Base-by-base conservation (phyloP, 352 stramenopile species). In the Phytophthora tubulina region DNA sequence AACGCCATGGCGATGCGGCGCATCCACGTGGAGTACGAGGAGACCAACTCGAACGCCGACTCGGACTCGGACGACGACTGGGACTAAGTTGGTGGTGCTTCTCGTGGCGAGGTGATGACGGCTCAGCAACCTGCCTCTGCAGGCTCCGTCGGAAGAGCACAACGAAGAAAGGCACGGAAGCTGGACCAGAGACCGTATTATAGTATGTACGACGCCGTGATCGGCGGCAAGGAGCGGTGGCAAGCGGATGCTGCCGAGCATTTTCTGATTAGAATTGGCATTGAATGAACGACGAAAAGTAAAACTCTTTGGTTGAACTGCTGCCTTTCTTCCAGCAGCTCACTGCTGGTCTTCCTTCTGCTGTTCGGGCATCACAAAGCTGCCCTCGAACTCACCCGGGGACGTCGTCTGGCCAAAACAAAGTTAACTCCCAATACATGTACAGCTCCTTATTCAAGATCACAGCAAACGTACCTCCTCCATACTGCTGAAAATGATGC, bases 31-130 rank as follows among this genome's bases (percentile, higher is more conserved):
- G 87, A 96, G 67, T 95, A 91, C 32, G 87, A 94, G 52, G 84
- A 93, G 39, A 74, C 74, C 6, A 76, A 84, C 45, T 92, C 83
- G 32, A 82, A 88, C 51, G 76, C 51, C 21, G 73, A 80, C 33
- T 86, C 91, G 58, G 91, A 89, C 51, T 90, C 91, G 54, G 88
- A 94, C 58, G 88, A 95, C 51, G 89, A 96, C 59, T 96, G 86
- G 85, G 82, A 94, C 46, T 89, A 89, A 65, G 14, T 42, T 51
- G 45, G 50, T 65, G 31, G 35, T 49, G 39, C 36, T 56, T 70
- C 45, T 63, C 21, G 54, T 51, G 55, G 35, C n/a, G 45, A 73
- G 32, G 44, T 49, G 46, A 59, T 60, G 61, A 35, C 46, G 36
- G 35, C 53, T 53, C 59, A 49, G 33, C 35, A 52, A 32, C 13